These are phyloP conservation scores for Fagopyrum homotropicum DNA, from an alignment of 148 eudicot genomes.

Conservation along the genomic window DNA sequence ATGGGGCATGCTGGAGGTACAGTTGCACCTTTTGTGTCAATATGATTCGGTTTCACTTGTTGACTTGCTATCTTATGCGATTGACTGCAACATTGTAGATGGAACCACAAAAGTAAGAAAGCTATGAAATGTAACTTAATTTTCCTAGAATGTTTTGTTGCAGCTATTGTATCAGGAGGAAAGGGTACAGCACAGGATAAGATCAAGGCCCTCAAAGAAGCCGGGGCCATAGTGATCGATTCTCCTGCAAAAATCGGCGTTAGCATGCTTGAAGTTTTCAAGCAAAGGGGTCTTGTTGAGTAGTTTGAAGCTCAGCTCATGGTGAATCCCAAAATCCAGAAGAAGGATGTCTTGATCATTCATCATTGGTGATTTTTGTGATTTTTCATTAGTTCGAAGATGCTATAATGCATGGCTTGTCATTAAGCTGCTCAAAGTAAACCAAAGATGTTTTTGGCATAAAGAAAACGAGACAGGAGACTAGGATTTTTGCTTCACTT, in stretches of 20 bases:
- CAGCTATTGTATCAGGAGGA: conserved; percentile 98
- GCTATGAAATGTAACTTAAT: background rate
- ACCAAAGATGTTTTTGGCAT: background rate
- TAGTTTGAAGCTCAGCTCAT: conserved; percentile 10
- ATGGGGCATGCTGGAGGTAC: conserved; percentile 99
- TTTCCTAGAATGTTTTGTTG: conserved; percentile 12
- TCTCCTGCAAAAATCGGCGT: conserved; percentile 94
- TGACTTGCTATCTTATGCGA: background rate
- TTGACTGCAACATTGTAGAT: background rate
- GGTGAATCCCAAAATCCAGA: background rate
- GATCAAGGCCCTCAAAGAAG: conserved; percentile 78
- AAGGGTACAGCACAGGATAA: conserved; percentile 98
- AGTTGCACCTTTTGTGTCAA: background rate
- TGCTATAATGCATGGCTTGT: conserved; percentile 4
- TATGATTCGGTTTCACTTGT: background rate
- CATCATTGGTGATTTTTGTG: background rate
- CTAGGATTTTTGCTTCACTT: background rate
- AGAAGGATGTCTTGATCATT: background rate
- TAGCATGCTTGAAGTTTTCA: conserved; percentile 84
- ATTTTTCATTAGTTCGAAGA: background rate
- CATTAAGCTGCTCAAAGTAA: background rate
- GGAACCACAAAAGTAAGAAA: background rate
- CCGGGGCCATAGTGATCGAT: conserved; percentile 87
- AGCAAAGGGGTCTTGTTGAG: conserved; percentile 72
- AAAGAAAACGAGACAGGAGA: background rate